Conservation (phyloP, 306 rosid species). For the Potentilla sterilis region DNA sequence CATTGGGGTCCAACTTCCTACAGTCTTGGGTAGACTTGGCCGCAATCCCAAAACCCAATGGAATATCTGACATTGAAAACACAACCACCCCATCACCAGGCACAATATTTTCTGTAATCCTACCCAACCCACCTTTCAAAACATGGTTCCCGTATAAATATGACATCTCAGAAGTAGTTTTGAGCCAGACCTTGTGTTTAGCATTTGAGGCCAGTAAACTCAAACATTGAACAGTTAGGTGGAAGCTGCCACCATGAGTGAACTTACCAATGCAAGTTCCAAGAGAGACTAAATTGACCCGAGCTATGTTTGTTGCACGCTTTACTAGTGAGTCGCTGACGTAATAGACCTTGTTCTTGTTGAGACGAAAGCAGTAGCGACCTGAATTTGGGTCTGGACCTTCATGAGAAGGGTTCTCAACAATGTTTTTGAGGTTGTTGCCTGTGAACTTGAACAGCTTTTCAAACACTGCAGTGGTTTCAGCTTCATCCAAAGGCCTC, state of each 20-base stretch:
- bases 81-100: conserved; percentile 88
- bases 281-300: conserved; percentile 59
- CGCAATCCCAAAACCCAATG: conserved; percentile 81
- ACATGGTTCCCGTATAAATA: conserved; percentile 83
- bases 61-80: conserved; percentile 86
- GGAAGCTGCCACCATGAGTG: conserved; percentile 87
- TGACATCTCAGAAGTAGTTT: conserved; percentile 83
- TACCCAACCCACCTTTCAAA: conserved; percentile 76
- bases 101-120: conserved; percentile 73
- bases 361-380: conserved; percentile 84
- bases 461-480: conserved; percentile 73
- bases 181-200: conserved; percentile 92
- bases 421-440: conserved; percentile 81
- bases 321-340: conserved; percentile 76
- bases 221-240: conserved; percentile 66
- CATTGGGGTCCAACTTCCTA: conserved; percentile 91
- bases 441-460: conserved; percentile 85
- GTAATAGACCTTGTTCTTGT: conserved; percentile 77
- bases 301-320: conserved; percentile 78
- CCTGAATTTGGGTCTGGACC: conserved; percentile 72
- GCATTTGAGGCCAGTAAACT: conserved; percentile 65
- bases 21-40: conserved; percentile 93
- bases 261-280: conserved; percentile 84
- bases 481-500: conserved; percentile 83
- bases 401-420: conserved; percentile 84